phyloP scores from a whole-genome alignment of 495 filamentous ascomycete genomes.

The Penicillium ochrochloron region DNA sequence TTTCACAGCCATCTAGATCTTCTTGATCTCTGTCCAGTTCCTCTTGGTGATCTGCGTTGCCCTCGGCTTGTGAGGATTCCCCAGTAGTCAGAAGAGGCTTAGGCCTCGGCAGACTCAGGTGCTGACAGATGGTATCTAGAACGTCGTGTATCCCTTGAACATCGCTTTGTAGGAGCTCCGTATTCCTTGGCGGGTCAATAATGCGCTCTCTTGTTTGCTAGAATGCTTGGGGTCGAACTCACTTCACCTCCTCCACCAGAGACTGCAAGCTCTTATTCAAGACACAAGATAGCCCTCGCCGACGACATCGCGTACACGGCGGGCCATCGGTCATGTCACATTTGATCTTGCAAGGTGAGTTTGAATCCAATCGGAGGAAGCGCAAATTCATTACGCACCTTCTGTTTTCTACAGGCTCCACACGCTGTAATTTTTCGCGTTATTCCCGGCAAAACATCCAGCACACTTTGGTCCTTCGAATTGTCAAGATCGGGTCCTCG shows the following conservation, averaged over 20 bases:
- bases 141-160: slow-evolving; percentile 18
- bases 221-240: background rate
- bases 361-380: slow-evolving; percentile 15
- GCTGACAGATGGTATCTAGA: slow-evolving; percentile 21
- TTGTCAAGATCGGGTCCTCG: slow-evolving; percentile 1
- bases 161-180: slow-evolving; percentile 30
- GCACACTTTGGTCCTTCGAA: slow-evolving; percentile 19
- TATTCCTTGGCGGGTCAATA: slow-evolving; percentile 17
- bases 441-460: slow-evolving; percentile 41
- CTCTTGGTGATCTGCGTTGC: slow-evolving; percentile 14
- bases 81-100: slow-evolving; percentile 22
- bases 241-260: slow-evolving; percentile 44
- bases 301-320: slow-evolving; percentile 46
- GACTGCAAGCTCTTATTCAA: slow-evolving; percentile 53
- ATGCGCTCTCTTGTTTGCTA: background rate
- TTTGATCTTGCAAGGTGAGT: slow-evolving; percentile 41
- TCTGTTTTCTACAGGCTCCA: slow-evolving; percentile 51
- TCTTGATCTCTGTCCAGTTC: slow-evolving; percentile 27
- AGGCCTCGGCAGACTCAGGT: slow-evolving; percentile 24
- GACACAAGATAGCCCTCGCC: slow-evolving; percentile 45
- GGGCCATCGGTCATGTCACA: slow-evolving; percentile 47
- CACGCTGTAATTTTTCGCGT: slow-evolving; percentile 53
- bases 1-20: slow-evolving; percentile 34
- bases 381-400: slow-evolving; percentile 28
- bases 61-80: slow-evolving; percentile 13